Percentiles rank a stretch among this genome's conserved stretches.
Evolutionary conservation across 495 filamentous ascomycete species (phyloP).

Genomic region (Lineolata rhizophorae): DNA sequence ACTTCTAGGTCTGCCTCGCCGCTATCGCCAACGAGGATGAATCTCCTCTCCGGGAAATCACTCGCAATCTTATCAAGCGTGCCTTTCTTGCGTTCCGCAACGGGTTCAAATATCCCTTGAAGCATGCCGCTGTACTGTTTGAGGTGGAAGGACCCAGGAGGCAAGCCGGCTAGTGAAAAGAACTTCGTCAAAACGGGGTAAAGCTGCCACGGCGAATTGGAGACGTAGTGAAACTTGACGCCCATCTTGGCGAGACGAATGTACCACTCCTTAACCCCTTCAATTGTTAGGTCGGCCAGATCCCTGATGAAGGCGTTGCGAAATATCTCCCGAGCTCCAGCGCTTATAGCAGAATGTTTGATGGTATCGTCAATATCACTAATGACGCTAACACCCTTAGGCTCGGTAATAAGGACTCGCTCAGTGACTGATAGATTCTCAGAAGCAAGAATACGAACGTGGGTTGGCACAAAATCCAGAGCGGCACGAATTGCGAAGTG

Average conservation of each 20-base stretch:
- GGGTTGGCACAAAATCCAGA: constrained; percentile 74
- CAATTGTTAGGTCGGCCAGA: constrained; percentile 53
- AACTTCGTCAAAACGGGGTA: constrained; percentile 71
- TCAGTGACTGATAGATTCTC: constrained; percentile 65
- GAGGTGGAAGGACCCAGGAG: constrained; percentile 73
- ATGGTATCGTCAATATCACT: constrained; percentile 97
- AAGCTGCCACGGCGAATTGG: constrained; percentile 90
- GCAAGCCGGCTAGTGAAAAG: constrained; percentile 59
- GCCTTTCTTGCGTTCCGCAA: constrained; percentile 78
- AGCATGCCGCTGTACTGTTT: constrained; percentile 93
- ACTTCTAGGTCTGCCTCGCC: constrained; percentile 94
- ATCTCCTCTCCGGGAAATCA: constrained; percentile 78
- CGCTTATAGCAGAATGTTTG: constrained; percentile 77
- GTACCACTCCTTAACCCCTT: constrained; percentile 85
- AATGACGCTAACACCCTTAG: constrained; percentile 74
- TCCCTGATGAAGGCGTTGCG: constrained; percentile 86
- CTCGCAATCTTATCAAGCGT: constrained; percentile 63
- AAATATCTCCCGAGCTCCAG: constrained; percentile 81
- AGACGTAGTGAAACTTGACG: constrained; percentile 78
- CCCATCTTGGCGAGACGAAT: constrained; percentile 47
- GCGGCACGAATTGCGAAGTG: constrained; percentile 63
- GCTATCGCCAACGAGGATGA: constrained; percentile 83
- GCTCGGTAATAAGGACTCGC: constrained; percentile 50
- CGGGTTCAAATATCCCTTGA: constrained; percentile 93
- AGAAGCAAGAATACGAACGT: constrained; percentile 68